A percentile compares a stretch with the other conserved stretches of the same genome.
Evolutionary conservation across 768 basidiomycete genomes (phyloP).

Genomic region (Pleurotus eryngii): DNA sequence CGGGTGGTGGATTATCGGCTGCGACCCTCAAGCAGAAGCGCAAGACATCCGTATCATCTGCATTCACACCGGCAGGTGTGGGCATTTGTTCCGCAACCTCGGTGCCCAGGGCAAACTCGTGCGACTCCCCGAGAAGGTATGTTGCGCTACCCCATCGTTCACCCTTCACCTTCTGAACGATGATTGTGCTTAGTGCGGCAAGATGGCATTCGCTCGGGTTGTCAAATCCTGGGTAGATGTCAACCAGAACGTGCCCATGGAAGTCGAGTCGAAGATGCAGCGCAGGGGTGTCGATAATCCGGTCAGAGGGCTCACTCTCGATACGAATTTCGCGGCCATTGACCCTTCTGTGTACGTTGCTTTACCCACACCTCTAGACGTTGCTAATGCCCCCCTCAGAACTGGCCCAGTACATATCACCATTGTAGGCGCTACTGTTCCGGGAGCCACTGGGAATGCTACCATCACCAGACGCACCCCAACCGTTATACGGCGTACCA

Average conservation of each 20-base stretch:
- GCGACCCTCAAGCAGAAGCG: constrained; percentile 2
- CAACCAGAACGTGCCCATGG: constrained; percentile 39
- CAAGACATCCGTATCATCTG: constrained; percentile 5
- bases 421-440: constrained; percentile 12
- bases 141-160: constrained; percentile 25
- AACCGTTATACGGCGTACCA: constrained; percentile 11
- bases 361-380: neutral
- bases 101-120: constrained; percentile 48
- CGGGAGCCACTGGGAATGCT: constrained; percentile 10
- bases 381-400: neutral
- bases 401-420: constrained; percentile 9
- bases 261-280: constrained; percentile 20
- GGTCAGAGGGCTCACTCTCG: constrained; percentile 38
- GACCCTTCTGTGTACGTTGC: constrained; percentile 21
- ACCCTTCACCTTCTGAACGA: constrained; percentile 10
- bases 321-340: constrained; percentile 33
- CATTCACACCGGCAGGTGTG: constrained; percentile 21
- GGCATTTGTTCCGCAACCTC: constrained; percentile 32
- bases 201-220: constrained; percentile 38
- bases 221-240: constrained; percentile 36
- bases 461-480: constrained; percentile 12
- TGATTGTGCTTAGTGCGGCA: constrained; percentile 30
- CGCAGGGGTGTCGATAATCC: constrained; percentile 28
- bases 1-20: constrained; percentile 7
- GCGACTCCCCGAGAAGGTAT: constrained; percentile 47